These are phyloP conservation scores for Eremochloa ophiuroides DNA, from an alignment of 176 grass and related monocot species.

Conservation along the genomic window DNA sequence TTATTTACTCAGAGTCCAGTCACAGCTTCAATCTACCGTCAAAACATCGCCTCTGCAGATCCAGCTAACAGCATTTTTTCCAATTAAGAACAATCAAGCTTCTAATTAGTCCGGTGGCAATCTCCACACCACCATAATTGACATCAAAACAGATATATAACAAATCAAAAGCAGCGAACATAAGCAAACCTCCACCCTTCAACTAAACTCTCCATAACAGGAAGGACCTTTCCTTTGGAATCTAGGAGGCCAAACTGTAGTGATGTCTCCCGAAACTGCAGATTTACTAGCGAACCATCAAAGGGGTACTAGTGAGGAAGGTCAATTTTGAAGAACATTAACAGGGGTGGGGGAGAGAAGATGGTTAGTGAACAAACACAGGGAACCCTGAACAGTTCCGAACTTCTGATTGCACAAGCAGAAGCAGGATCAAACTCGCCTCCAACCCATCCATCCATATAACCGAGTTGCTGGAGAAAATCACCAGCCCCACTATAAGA, in stretches of 20 bases:
- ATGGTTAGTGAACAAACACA: background rate
- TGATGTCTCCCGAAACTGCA: background rate
- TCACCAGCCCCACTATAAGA: background rate
- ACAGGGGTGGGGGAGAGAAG: background rate
- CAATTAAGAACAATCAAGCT: too few relatives aligned
- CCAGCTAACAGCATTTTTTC: background rate
- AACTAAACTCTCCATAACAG: background rate
- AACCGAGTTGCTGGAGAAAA: background rate
- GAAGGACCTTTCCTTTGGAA: background rate
- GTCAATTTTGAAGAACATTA: background rate
- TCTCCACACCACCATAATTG: background rate
- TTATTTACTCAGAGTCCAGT: background rate
- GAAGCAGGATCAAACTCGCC: background rate
- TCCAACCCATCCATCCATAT: background rate
- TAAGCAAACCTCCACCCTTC: slow-evolving; percentile 19
- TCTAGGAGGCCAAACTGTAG: background rate
- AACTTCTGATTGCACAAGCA: background rate
- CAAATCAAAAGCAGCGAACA: background rate
- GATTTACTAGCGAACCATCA: background rate
- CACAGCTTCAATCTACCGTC: background rate
- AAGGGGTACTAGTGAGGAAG: background rate
- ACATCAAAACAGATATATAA: background rate
- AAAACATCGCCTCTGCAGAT: background rate
- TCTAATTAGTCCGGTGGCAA: background rate
- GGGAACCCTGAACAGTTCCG: background rate